A percentile compares a stretch with the other conserved stretches of the same genome.
phyloP scores from a whole-genome alignment of 2,329 filamentous ascomycete genomes.

The Aspergillus puulaauensis region DNA sequence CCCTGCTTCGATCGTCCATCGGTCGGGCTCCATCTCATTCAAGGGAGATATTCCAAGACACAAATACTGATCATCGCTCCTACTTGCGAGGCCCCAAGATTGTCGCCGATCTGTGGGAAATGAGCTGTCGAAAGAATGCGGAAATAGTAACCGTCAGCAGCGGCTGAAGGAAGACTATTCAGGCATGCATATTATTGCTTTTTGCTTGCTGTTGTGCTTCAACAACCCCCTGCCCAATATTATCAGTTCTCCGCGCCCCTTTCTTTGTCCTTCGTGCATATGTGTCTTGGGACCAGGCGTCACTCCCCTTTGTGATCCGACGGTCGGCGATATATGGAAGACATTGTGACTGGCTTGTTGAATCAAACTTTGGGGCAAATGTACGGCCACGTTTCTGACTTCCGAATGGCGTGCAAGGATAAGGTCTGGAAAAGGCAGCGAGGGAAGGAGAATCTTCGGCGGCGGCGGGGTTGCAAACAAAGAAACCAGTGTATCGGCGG shows the following conservation, averaged over 20 bases:
- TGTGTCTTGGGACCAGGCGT: background rate
- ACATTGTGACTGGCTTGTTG: background rate
- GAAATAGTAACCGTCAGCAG: background rate
- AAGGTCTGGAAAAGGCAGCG: background rate
- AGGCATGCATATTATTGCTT: background rate
- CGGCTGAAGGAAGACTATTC: background rate
- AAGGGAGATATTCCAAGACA: background rate
- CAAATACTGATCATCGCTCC: background rate
- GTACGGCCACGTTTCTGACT: background rate
- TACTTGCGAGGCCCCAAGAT: background rate
- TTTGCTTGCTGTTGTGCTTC: background rate
- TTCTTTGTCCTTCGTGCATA: constrained; percentile 1
- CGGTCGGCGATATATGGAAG: background rate
- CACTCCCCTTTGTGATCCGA: background rate
- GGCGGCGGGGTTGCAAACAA: background rate
- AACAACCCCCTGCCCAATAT: no score
- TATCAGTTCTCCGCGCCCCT: background rate
- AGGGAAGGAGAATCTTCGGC: background rate
- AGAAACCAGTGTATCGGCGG: background rate
- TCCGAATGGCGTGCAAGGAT: background rate
- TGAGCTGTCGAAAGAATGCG: background rate
- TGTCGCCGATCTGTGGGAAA: background rate
- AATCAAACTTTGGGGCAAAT: background rate
- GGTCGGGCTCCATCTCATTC: background rate
- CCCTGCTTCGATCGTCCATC: background rate